Evolutionary conservation across 305 asterid genomes (phyloP).

Genomic region (Fraxinus angustifolia): DNA sequence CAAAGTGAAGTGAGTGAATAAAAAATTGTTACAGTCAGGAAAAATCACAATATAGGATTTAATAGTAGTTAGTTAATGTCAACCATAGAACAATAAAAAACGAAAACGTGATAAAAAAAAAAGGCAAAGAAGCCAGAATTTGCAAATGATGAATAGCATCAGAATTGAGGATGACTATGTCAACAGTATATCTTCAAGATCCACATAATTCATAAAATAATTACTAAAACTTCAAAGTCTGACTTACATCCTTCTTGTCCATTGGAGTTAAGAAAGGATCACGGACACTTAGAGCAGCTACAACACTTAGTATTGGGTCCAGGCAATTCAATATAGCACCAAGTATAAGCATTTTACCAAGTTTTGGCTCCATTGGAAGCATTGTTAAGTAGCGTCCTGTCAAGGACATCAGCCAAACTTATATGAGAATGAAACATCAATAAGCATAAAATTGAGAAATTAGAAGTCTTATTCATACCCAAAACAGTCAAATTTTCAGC

Average conservation of each 20-base stretch:
- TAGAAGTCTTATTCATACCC: conserved; percentile 43
- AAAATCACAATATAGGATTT: not conserved
- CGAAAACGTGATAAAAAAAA: not conserved
- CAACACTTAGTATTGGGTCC: conserved; percentile 87
- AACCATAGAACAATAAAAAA: not conserved
- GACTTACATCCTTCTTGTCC: conserved; percentile 93
- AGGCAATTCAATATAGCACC: conserved; percentile 86
- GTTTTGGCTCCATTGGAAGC: conserved; percentile 98
- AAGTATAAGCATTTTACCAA: conserved; percentile 91
- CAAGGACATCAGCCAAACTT: conserved; percentile 27
- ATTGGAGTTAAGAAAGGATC: conserved; percentile 90
- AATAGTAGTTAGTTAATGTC: not conserved
- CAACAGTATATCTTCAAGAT: not conserved
- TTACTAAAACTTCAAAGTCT: conserved; percentile 1
- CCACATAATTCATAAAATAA: not conserved
- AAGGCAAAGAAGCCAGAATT: not conserved
- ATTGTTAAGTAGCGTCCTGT: conserved; percentile 81
- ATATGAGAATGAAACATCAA: conserved; percentile 23
- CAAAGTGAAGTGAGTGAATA: not conserved
- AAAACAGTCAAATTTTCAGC: conserved; percentile 76
- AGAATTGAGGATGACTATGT: not conserved
- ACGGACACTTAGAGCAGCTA: conserved; percentile 85
- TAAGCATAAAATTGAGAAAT: conserved; percentile 22
- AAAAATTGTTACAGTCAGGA: not conserved
- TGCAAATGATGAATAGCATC: not conserved